These are phyloP conservation scores for Penicillium pulvis DNA, from an alignment of 495 filamentous ascomycete species.

Conservation along the genomic window DNA sequence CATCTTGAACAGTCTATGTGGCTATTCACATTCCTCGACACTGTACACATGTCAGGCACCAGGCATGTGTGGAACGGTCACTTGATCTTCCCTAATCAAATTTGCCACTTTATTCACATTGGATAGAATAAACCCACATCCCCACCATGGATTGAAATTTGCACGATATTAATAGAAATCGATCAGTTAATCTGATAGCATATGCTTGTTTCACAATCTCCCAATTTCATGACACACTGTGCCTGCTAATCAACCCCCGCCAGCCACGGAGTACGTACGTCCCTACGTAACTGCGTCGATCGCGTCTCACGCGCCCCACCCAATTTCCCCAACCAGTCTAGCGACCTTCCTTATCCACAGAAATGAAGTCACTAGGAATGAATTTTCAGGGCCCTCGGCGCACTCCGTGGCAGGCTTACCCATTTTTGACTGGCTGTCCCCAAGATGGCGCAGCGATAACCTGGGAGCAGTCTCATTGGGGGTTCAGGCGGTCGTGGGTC, in stretches of 20 bases:
- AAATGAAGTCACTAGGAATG: conserved; percentile 8
- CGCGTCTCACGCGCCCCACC: background rate
- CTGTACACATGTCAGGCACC: background rate
- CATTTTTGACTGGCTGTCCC: conserved; percentile 1
- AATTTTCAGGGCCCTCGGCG: background rate
- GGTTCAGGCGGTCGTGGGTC: background rate
- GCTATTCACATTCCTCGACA: background rate
- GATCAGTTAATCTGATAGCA: background rate
- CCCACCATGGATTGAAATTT: background rate
- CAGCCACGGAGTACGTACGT: background rate
- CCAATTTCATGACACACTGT: background rate
- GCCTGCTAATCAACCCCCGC: background rate
- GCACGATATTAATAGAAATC: background rate
- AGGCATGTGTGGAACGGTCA: background rate
- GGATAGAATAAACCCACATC: background rate
- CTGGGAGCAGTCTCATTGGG: background rate
- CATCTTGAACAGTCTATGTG: background rate
- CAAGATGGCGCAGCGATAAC: background rate
- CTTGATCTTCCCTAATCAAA: background rate
- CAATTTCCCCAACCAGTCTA: background rate
- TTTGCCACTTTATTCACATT: background rate
- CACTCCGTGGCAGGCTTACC: background rate
- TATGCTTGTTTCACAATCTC: background rate
- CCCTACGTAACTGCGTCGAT: conserved; percentile 3
- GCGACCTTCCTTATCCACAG: background rate